Evolutionary conservation across 805 yeast species (phyloP).

Genomic region (Monosporozyma unispora): DNA sequence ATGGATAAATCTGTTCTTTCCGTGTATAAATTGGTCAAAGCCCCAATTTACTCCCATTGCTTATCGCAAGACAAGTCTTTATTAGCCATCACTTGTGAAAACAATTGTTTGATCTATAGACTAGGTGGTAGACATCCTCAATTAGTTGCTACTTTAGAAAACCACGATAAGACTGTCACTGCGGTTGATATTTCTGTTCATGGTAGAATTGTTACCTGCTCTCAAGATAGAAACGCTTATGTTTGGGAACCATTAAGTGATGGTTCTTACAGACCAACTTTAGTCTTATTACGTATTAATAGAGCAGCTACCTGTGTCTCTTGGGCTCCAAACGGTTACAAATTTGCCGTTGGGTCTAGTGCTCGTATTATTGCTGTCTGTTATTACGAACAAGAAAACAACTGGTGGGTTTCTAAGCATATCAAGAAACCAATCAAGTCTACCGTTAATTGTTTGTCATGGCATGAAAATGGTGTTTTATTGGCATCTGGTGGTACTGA

Average conservation of each 20-base stretch:
- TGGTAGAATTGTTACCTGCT: slow-evolving; percentile 90
- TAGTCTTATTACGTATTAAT: slow-evolving; percentile 85
- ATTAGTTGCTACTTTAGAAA: slow-evolving; percentile 57
- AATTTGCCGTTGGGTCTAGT: slow-evolving; percentile 95
- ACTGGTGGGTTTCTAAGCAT: slow-evolving; percentile 99
- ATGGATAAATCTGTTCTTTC: slow-evolving; percentile 22
- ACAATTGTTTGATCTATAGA: slow-evolving; percentile 64
- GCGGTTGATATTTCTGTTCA: slow-evolving; percentile 85
- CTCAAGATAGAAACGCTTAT: slow-evolving; percentile 94
- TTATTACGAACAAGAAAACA: slow-evolving; percentile 90
- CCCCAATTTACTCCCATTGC: slow-evolving; percentile 86
- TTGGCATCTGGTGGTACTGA: slow-evolving; percentile 89
- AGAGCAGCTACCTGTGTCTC: slow-evolving; percentile 90
- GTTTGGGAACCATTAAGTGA: slow-evolving; percentile 80
- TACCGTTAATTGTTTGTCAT: slow-evolving; percentile 69
- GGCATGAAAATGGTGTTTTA: slow-evolving; percentile 91
- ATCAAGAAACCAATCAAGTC: slow-evolving; percentile 91
- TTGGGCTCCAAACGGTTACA: slow-evolving; percentile 93
- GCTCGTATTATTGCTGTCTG: slow-evolving; percentile 93
- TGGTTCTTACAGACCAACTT: slow-evolving; percentile 68
- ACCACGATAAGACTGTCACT: slow-evolving; percentile 90
- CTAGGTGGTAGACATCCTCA: slow-evolving; percentile 47
- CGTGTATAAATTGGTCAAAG: slow-evolving; percentile 61
- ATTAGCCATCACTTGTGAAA: slow-evolving; percentile 78
- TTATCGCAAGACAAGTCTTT: slow-evolving; percentile 58